Evolutionary conservation across 2,329 filamentous ascomycete species (phyloP).

Genomic region (Cladosporium sp.): DNA sequence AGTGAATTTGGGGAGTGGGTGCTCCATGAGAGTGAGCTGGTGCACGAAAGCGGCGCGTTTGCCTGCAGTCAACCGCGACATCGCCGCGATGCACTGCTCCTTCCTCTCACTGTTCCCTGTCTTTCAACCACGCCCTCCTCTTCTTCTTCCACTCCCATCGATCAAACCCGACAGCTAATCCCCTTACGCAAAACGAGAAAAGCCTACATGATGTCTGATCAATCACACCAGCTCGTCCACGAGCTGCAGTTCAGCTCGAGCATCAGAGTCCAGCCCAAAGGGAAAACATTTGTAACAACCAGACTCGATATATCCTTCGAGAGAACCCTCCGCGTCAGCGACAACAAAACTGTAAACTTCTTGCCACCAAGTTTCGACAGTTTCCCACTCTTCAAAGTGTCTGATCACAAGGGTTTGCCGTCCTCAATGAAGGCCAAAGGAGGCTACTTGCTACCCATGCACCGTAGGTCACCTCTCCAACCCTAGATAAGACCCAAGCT

Average conservation of each 20-base stretch:
- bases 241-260: not conserved
- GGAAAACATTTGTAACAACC: not conserved
- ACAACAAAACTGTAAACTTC: constrained; percentile 29
- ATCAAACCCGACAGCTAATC: not conserved
- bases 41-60: not conserved
- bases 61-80: not conserved
- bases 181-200: not conserved
- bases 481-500: not conserved
- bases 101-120: not conserved
- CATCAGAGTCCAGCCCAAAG: not conserved
- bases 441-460: constrained; percentile 47
- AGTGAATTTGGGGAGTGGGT: not conserved
- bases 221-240: not conserved
- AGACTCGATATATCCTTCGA: constrained; percentile 35
- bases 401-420: constrained; percentile 30
- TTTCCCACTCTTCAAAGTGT: constrained; percentile 39
- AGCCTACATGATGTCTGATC: not conserved
- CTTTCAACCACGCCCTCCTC: not conserved
- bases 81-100: not conserved
- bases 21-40: too few species aligned
- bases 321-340: constrained; percentile 43
- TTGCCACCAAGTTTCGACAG: constrained; percentile 37
- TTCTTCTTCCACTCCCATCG: not conserved
- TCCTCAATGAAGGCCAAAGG: constrained; percentile 36
- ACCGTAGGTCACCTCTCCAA: constrained; percentile 20